These are phyloP conservation scores for Fusarium luffae DNA, from an alignment of 2,329 filamentous ascomycete species.

Conservation along the genomic window DNA sequence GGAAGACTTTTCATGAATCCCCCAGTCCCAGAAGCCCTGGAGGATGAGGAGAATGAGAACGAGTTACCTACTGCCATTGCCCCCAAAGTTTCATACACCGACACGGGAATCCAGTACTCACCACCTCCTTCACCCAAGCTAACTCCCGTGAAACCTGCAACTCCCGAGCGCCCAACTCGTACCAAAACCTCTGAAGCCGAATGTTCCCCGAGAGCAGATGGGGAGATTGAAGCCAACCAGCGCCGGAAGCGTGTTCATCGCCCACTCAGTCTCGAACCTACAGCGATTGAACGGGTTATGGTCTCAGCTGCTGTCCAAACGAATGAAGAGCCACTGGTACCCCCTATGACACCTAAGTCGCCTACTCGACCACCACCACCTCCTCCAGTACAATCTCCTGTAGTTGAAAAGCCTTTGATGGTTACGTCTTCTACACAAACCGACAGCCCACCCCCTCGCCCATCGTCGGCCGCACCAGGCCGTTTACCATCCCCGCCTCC, in stretches of 20 bases:
- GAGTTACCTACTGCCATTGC: slow-evolving; percentile 47
- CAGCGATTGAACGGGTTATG: slow-evolving; percentile 60
- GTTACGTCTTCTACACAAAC: slow-evolving; percentile 73
- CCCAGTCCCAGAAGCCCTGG: slow-evolving; percentile 65
- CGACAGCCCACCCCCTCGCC: slow-evolving; percentile 42
- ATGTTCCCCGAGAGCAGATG: slow-evolving; percentile 57
- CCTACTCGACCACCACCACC: slow-evolving; percentile 56
- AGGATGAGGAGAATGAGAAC: slow-evolving; percentile 66
- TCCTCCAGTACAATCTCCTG: slow-evolving; percentile 46
- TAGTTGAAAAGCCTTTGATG: slow-evolving; percentile 55
- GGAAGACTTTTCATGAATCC: slow-evolving; percentile 65
- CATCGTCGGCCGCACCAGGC: not conserved
- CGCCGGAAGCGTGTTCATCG: slow-evolving; percentile 74
- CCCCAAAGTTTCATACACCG: slow-evolving; percentile 69
- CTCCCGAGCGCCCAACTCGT: slow-evolving; percentile 55
- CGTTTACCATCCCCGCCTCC: slow-evolving; percentile 50
- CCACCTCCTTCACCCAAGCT: slow-evolving; percentile 79
- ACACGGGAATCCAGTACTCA: slow-evolving; percentile 84
- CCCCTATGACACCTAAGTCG: slow-evolving; percentile 67
- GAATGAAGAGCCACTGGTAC: slow-evolving; percentile 69
- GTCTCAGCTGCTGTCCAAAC: slow-evolving; percentile 74
- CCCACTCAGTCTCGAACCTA: slow-evolving; percentile 61
- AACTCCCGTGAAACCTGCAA: slow-evolving; percentile 53
- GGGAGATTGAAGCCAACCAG: slow-evolving; percentile 78
- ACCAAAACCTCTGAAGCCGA: slow-evolving; percentile 58